phyloP scores from a whole-genome alignment of 2,329 filamentous ascomycete genomes.

The Sclerotinia minor region DNA sequence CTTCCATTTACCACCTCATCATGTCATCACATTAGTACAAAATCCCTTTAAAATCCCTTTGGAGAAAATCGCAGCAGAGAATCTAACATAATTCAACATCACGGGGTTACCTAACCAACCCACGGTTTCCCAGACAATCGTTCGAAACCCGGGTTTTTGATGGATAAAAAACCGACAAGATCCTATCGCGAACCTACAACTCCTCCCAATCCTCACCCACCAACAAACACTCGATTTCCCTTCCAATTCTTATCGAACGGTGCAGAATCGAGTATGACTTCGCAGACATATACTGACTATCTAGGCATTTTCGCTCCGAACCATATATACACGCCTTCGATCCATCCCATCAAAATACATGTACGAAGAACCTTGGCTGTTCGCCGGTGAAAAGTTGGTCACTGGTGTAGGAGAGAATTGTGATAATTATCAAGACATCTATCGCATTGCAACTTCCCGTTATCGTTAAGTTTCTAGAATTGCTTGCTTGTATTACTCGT shows the following conservation, averaged over 20 bases:
- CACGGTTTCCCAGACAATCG: background rate
- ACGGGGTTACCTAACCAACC: background rate
- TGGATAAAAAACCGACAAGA: background rate
- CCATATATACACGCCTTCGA: background rate
- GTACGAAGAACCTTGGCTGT: background rate
- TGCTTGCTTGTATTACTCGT: background rate
- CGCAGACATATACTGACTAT: background rate
- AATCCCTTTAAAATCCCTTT: background rate
- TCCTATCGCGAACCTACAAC: background rate
- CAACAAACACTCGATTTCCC: too few species aligned
- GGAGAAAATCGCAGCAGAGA: background rate
- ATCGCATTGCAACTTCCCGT: background rate
- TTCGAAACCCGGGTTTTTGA: background rate
- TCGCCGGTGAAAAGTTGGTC: background rate
- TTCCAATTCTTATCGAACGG: too few species aligned
- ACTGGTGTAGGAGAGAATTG: background rate
- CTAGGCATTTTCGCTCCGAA: background rate
- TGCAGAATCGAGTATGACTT: too few species aligned
- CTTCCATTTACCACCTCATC: background rate
- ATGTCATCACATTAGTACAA: background rate
- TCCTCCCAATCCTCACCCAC: background rate
- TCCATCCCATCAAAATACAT: background rate
- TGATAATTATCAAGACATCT: background rate
- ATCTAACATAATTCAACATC: background rate
- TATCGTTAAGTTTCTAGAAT: background rate